Evolutionary conservation across 2,329 filamentous ascomycete species (phyloP).

Genomic region (Exophiala oligosperma): DNA sequence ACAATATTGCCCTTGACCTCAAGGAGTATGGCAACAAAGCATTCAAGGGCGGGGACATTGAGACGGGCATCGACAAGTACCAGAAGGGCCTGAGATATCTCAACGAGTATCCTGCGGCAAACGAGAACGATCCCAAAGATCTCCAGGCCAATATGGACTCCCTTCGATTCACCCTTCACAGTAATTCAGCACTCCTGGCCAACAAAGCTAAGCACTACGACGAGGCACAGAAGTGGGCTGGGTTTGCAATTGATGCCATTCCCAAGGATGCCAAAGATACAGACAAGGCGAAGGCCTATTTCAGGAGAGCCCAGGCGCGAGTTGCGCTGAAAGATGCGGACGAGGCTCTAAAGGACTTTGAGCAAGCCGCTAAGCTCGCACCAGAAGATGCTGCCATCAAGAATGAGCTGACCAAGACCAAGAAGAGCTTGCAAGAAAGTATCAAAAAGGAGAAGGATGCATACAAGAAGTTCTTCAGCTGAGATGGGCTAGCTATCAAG

Average conservation of each 20-base stretch:
- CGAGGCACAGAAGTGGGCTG: constrained; percentile 69
- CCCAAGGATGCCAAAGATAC: constrained; percentile 63
- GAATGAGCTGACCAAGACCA: constrained; percentile 75
- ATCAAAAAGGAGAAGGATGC: constrained; percentile 87
- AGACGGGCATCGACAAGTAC: constrained; percentile 82
- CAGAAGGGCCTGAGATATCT: constrained; percentile 89
- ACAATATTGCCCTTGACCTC: constrained; percentile 78
- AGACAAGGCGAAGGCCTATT: constrained; percentile 87
- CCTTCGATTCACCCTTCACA: constrained; percentile 82
- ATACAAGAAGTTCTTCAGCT: constrained; percentile 82
- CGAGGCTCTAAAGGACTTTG: constrained; percentile 70
- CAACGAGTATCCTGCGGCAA: constrained; percentile 73
- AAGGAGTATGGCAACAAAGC: constrained; percentile 92
- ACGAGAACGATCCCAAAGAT: constrained; percentile 68
- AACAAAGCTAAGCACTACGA: constrained; percentile 74
- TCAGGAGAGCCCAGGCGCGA: constrained; percentile 75
- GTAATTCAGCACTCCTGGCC: constrained; percentile 82
- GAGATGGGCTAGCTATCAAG: background rate
- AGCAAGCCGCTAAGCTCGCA: constrained; percentile 71
- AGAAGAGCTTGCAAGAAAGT: constrained; percentile 70
- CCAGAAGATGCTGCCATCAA: constrained; percentile 74
- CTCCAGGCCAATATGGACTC: constrained; percentile 66
- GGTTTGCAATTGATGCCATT: constrained; percentile 68
- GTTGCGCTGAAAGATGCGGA: constrained; percentile 83
- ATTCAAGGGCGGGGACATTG: constrained; percentile 76